These are phyloP conservation scores for Combretum micranthum DNA, from an alignment of 345 rosid species.

Conservation along the genomic window DNA sequence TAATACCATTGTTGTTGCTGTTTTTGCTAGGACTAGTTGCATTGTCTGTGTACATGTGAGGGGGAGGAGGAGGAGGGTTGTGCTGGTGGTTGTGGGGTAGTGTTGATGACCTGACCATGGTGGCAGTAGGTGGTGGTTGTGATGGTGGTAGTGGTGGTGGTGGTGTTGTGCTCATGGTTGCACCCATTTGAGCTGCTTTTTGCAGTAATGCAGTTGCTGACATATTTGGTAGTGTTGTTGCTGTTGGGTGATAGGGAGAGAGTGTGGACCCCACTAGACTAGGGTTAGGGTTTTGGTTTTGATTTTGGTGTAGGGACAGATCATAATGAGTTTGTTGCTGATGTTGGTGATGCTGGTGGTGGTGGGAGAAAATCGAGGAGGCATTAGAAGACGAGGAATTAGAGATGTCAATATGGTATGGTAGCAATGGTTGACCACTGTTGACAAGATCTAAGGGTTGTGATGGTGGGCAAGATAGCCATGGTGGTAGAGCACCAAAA, in stretches of 20 bases:
- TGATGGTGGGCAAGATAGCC: conserved; percentile 3
- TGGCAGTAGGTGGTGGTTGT: too few relatives aligned
- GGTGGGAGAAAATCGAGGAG: conserved; percentile 6
- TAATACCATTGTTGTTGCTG: conserved; percentile 36
- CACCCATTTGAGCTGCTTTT: conserved; percentile 82
- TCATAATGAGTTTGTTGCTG: conserved; percentile 1
- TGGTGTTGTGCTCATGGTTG: conserved; percentile 34
- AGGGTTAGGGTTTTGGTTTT: conserved; percentile 55
- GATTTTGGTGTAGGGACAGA: conserved; percentile 11
- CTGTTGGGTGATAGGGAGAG: conserved; percentile 17
- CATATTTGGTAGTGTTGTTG: conserved; percentile 67
- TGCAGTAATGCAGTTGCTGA: conserved; percentile 92
- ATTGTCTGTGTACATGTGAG: conserved; percentile 14
- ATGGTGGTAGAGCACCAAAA: conserved; percentile 3
- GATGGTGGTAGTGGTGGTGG: conserved; percentile 1
- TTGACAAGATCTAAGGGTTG: neutral
- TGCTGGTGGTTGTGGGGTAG: conserved; percentile 17
- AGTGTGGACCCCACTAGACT: conserved; percentile 24
- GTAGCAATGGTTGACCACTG: neutral
- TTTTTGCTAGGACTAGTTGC: conserved; percentile 17
- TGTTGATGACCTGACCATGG: conserved; percentile 5
- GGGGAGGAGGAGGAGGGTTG: neutral
- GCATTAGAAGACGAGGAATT: conserved; percentile 11
- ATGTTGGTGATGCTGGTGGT: conserved; percentile 1
- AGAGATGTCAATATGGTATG: neutral